Conservation (phyloP, 2,329 filamentous ascomycete genomes). For the Ustilaginoidea virens region DNA sequence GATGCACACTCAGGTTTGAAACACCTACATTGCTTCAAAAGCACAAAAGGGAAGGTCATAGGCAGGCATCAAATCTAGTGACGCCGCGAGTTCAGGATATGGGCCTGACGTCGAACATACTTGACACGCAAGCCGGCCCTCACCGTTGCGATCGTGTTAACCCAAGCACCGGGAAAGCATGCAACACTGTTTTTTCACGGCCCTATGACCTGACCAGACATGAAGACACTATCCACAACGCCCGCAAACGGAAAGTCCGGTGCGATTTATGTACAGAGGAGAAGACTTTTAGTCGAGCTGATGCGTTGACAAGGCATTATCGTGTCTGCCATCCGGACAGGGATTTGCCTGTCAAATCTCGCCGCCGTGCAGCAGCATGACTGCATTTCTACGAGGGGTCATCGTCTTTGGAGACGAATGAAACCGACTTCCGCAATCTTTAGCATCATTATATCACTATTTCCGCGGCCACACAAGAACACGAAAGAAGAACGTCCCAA, state of each 20-base stretch:
- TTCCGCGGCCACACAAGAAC: too few species aligned
- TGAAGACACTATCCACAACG: constrained; percentile 95
- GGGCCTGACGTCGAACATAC: constrained; percentile 34
- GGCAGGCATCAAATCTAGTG: constrained; percentile 44
- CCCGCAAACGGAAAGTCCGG: constrained; percentile 82
- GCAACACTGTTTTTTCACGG: constrained; percentile 84
- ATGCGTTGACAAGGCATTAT: constrained; percentile 88
- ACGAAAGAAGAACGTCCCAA: too few species aligned
- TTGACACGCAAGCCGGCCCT: constrained; percentile 82
- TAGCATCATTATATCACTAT: too few species aligned
- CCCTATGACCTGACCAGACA: constrained; percentile 94
- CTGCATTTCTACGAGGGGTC: too few species aligned
- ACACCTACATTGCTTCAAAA: constrained; percentile 77
- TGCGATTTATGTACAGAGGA: constrained; percentile 90
- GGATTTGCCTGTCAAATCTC: constrained; percentile 55
- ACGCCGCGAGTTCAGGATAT: constrained; percentile 14
- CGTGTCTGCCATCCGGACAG: constrained; percentile 85
- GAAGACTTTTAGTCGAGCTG: constrained; percentile 91
- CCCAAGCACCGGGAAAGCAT: constrained; percentile 86
- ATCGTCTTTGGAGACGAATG: too few species aligned
- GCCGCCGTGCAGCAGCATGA: constrained; percentile 12
- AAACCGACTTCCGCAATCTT: too few species aligned
- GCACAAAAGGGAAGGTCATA: constrained; percentile 88
- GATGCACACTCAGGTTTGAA: constrained; percentile 77
- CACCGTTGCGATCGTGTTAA: constrained; percentile 90